phyloP scores from a whole-genome alignment of 2,329 filamentous ascomycete genomes.

The Sclerotinia nivalis region DNA sequence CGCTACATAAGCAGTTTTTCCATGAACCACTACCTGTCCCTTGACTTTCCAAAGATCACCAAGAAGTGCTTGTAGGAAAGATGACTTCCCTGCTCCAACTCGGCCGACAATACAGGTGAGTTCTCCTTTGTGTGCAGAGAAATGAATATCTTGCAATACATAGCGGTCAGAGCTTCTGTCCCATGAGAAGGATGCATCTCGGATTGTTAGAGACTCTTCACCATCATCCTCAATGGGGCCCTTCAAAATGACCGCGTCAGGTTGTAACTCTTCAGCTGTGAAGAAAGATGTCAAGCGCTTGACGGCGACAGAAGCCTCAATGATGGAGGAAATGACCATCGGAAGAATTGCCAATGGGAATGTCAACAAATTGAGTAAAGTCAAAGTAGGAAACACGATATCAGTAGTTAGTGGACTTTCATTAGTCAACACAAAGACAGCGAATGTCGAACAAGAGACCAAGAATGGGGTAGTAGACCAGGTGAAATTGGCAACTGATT shows the following conservation, averaged over 20 bases:
- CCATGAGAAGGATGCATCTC: constrained; percentile 91
- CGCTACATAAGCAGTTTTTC: constrained; percentile 84
- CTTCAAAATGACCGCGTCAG: constrained; percentile 73
- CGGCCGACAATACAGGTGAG: constrained; percentile 90
- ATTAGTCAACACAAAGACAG: constrained; percentile 85
- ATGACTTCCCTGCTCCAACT: constrained; percentile 95
- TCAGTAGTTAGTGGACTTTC: constrained; percentile 83
- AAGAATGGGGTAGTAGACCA: constrained; percentile 98
- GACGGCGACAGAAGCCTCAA: constrained; percentile 93
- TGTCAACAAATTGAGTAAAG: constrained; percentile 92
- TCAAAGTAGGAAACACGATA: constrained; percentile 90
- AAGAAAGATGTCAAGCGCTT: constrained; percentile 83
- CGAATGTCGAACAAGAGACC: constrained; percentile 95
- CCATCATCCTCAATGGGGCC: constrained; percentile 72
- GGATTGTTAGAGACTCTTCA: constrained; percentile 82
- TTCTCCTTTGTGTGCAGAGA: constrained; percentile 88
- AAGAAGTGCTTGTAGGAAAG: constrained; percentile 81
- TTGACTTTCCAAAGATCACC: constrained; percentile 90
- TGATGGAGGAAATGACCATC: constrained; percentile 96
- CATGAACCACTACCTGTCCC: constrained; percentile 80
- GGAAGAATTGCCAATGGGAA: constrained; percentile 93
- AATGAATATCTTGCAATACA: constrained; percentile 80
- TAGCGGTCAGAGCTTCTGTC: constrained; percentile 74
- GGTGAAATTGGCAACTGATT: constrained; percentile 94
- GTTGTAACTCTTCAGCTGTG: constrained; percentile 83